phyloP scores from a whole-genome alignment of 202 grass and related monocot genomes.

The Panicum hallii region DNA sequence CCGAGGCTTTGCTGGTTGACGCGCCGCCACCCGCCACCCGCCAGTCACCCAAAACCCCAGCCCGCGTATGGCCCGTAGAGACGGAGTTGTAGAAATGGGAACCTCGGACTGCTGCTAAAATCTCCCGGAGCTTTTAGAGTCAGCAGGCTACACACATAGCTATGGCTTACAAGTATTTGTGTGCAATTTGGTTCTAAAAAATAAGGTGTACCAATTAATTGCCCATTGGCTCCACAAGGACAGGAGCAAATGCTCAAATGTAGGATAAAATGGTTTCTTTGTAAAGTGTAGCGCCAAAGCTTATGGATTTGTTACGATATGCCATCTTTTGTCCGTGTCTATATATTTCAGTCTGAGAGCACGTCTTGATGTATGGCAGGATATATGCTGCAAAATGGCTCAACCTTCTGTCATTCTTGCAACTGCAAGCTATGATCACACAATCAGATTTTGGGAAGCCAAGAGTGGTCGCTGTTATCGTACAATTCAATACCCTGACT shows the following conservation, averaged over 20 bases:
- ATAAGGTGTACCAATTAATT: not conserved
- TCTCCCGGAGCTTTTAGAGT: not conserved
- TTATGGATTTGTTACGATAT: not conserved
- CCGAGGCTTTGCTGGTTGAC: not conserved
- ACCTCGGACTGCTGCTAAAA: not conserved
- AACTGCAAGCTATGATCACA: conserved; percentile 94
- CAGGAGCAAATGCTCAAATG: not conserved
- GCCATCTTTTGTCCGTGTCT: not conserved
- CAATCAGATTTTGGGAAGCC: conserved; percentile 96
- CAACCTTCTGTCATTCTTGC: conserved; percentile 97
- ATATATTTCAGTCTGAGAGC: conserved; percentile 5
- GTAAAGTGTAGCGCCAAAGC: not conserved
- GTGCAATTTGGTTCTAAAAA: not conserved
- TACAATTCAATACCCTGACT: conserved; percentile 92
- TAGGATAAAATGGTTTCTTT: not conserved
- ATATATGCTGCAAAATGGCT: conserved; percentile 50
- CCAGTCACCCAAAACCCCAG: not conserved
- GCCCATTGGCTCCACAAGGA: not conserved
- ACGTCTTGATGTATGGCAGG: conserved; percentile 37
- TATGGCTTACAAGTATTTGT: not conserved
- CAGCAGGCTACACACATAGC: not conserved
- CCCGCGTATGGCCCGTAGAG: not conserved
- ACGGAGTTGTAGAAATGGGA: not conserved
- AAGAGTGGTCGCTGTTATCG: conserved; percentile 89
- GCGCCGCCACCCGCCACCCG: not conserved